phyloP scores from a whole-genome alignment of 768 basidiomycete species.

The Cystofilobasidium bisporidii region DNA sequence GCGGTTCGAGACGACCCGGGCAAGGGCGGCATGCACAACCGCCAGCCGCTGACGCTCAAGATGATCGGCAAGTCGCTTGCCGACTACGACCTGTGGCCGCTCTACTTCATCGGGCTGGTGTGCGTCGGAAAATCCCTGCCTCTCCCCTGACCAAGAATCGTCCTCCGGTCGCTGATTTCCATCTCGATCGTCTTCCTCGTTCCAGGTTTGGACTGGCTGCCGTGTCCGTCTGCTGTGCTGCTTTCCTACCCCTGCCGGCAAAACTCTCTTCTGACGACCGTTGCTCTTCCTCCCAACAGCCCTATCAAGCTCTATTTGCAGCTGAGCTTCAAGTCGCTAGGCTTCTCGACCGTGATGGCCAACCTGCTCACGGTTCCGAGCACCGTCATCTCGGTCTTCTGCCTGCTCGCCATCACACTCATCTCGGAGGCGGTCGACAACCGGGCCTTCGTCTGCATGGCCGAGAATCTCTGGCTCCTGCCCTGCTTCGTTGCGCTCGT shows the following conservation, averaged over 20 bases:
- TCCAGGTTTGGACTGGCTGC: slow-evolving; percentile 18
- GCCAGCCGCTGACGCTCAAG: slow-evolving; percentile 49
- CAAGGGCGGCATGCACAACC: slow-evolving; percentile 56
- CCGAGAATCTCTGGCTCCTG: slow-evolving; percentile 39
- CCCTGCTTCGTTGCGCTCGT: slow-evolving; percentile 36
- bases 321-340: slow-evolving; percentile 47
- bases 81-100: slow-evolving; percentile 59
- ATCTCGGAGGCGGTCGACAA: slow-evolving; percentile 18
- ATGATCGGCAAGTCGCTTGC: slow-evolving; percentile 50
- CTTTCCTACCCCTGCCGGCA: no score
- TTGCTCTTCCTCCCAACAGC: no score
- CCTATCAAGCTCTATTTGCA: slow-evolving; percentile 55
- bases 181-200: slow-evolving; percentile 33
- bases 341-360: slow-evolving; percentile 36
- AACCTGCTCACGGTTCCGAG: slow-evolving; percentile 58
- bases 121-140: slow-evolving; percentile 32
- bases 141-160: slow-evolving; percentile 29
- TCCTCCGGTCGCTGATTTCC: no score
- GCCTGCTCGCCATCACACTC: neutral
- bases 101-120: slow-evolving; percentile 46
- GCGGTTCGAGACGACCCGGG: slow-evolving; percentile 58
- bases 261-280: no score
- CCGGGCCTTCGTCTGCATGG: slow-evolving; percentile 30
- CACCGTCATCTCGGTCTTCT: slow-evolving; percentile 46
- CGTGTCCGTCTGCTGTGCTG: slow-evolving; percentile 45